phyloP scores from a whole-genome alignment of 129 eudicot species.

The Escallonia herrerae region DNA sequence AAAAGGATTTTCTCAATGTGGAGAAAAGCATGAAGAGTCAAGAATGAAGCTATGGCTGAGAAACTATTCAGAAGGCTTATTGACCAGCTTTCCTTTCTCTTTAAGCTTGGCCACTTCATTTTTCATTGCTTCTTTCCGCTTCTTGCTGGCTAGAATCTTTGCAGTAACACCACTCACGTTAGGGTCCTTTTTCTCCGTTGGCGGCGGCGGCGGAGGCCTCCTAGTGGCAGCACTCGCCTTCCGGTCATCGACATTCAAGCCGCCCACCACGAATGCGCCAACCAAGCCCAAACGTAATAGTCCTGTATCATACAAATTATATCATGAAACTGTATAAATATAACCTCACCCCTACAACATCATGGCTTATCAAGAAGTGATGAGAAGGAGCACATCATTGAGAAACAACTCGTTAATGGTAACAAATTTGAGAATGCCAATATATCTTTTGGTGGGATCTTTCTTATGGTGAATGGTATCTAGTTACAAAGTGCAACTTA shows the following conservation, averaged over 20 bases:
- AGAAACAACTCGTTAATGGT: too few relatives aligned
- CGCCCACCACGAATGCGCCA: slow-evolving; percentile 37
- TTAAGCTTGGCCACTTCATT: slow-evolving; percentile 49
- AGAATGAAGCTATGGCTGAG: too few relatives aligned
- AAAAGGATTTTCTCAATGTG: too few relatives aligned
- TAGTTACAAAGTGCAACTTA: too few relatives aligned
- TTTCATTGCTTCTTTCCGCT: slow-evolving; percentile 95
- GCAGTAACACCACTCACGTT: slow-evolving; percentile 60
- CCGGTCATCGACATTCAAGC: slow-evolving; percentile 23
- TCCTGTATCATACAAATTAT: slow-evolving; percentile 32
- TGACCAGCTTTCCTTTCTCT: slow-evolving; percentile 54
- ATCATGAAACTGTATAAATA: too few relatives aligned
- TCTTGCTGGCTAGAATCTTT: slow-evolving; percentile 80
- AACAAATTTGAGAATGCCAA: too few relatives aligned
- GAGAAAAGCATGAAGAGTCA: too few relatives aligned
- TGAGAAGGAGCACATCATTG: too few relatives aligned
- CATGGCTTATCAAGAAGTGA: too few relatives aligned
- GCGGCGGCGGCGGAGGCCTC: slow-evolving; percentile 79
- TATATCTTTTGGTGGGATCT: too few relatives aligned
- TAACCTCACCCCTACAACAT: too few relatives aligned
- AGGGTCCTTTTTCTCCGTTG: slow-evolving; percentile 75
- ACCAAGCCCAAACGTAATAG: slow-evolving; percentile 31
- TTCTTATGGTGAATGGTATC: too few relatives aligned
- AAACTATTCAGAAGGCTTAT: neutral
- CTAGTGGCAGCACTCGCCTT: slow-evolving; percentile 62